Evolutionary conservation across 208 protist species (phyloP).

Genomic region (Porcisia hertigi): DNA sequence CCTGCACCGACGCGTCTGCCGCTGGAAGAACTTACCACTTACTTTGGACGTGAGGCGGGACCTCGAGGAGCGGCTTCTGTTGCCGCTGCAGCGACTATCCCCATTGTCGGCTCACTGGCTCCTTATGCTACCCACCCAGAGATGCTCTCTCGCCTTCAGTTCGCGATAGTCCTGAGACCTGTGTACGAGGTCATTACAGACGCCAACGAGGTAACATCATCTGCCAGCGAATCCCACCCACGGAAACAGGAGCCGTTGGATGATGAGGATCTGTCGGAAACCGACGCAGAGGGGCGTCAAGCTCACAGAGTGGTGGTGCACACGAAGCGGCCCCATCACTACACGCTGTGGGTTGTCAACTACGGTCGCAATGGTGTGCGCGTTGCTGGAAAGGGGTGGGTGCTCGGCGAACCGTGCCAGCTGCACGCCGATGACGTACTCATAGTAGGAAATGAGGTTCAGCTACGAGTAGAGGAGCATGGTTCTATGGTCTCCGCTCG

Average conservation of each 20-base stretch:
- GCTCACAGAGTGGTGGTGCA: slow-evolving; percentile 17
- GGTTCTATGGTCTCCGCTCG: slow-evolving; percentile 3
- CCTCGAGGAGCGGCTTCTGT: slow-evolving; percentile 26
- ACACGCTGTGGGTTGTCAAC: slow-evolving; percentile 65
- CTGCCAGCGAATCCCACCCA: neutral
- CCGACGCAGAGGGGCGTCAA: neutral
- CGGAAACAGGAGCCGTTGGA: neutral
- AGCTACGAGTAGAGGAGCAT: slow-evolving; percentile 29
- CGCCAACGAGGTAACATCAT: neutral
- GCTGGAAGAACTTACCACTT: slow-evolving; percentile 30
- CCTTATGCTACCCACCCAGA: slow-evolving; percentile 42
- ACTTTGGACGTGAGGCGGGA: slow-evolving; percentile 55
- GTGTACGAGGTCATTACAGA: slow-evolving; percentile 15
- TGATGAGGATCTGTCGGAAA: slow-evolving; percentile 16
- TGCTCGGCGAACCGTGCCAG: slow-evolving; percentile 48
- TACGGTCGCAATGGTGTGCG: slow-evolving; percentile 73
- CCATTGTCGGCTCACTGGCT: slow-evolving; percentile 50
- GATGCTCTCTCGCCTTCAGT: slow-evolving; percentile 58
- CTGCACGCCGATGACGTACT: slow-evolving; percentile 42
- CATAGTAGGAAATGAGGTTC: slow-evolving; percentile 40
- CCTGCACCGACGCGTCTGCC: slow-evolving; percentile 26
- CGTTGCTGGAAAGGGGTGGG: slow-evolving; percentile 18
- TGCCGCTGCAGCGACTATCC: slow-evolving; percentile 25
- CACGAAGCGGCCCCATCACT: slow-evolving; percentile 35
- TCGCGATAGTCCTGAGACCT: slow-evolving; percentile 47